phyloP scores from a whole-genome alignment of 1,139 yeast genomes.

The Yamadazyma atmosphaerica region DNA sequence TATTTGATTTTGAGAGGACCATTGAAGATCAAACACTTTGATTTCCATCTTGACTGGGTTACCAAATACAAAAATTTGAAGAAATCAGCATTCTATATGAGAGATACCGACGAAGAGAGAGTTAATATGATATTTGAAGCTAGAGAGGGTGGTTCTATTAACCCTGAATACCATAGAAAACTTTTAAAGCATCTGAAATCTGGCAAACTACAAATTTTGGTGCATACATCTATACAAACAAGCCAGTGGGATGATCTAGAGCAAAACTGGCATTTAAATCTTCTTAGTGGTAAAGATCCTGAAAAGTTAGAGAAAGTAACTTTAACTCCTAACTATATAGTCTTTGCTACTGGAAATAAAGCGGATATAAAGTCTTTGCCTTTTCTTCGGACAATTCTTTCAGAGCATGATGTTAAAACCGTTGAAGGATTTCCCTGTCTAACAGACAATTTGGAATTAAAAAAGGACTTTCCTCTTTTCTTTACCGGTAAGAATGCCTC shows the following conservation, averaged over 20 bases:
- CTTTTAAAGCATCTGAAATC: constrained; percentile 29
- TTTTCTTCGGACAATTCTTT: constrained; percentile 27
- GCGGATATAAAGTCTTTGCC: constrained; percentile 32
- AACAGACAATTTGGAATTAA: constrained; percentile 48
- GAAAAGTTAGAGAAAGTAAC: background rate
- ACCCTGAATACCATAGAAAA: constrained; percentile 44
- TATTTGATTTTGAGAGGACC: constrained; percentile 40
- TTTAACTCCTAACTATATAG: constrained; percentile 30
- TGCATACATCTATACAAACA: constrained; percentile 22
- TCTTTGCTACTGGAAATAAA: constrained; percentile 45
- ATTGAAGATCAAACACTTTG: constrained; percentile 49
- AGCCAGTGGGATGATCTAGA: constrained; percentile 22
- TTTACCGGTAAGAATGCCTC: constrained; percentile 48
- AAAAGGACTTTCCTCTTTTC: constrained; percentile 37
- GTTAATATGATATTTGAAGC: constrained; percentile 43
- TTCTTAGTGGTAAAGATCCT: constrained; percentile 9
- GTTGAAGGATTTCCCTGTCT: constrained; percentile 45
- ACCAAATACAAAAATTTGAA: constrained; percentile 47
- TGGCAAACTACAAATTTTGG: constrained; percentile 28
- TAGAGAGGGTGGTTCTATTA: constrained; percentile 50
- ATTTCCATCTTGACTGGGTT: constrained; percentile 54
- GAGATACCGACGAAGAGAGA: constrained; percentile 45
- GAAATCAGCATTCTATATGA: constrained; percentile 44
- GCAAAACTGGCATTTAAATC: constrained; percentile 18
- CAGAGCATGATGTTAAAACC: constrained; percentile 27